Evolutionary conservation across 345 rosid genomes (phyloP).

Genomic region (Punica granatum): DNA sequence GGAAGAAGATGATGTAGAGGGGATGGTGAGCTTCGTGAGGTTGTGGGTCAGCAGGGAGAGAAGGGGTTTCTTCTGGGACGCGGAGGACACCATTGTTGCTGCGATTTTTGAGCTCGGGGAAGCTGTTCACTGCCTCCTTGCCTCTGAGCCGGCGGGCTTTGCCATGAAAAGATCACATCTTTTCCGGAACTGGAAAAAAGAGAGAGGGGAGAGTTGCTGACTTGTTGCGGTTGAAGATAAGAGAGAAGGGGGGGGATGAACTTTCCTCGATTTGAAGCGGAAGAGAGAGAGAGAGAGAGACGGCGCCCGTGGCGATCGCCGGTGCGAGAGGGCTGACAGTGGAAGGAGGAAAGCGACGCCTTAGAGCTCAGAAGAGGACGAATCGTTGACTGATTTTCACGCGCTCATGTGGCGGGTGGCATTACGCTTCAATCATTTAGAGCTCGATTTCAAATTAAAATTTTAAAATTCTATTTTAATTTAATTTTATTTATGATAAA

Average conservation of each 20-base stretch:
- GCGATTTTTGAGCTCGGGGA: not conserved
- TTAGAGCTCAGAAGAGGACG: not conserved
- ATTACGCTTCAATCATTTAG: not conserved
- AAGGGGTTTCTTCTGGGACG: conserved; percentile 38
- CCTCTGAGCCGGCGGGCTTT: conserved; percentile 17
- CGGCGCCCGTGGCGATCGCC: not conserved
- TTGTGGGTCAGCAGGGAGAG: conserved; percentile 37
- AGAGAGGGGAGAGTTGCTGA: too few species aligned
- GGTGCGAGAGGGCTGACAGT: not conserved
- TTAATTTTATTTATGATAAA: too few species aligned
- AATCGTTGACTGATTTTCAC: not conserved
- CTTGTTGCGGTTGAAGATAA: not conserved
- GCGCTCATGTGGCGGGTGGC: not conserved
- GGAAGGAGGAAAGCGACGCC: not conserved
- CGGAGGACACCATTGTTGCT: conserved; percentile 22
- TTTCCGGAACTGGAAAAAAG: not conserved
- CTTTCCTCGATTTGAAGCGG: not conserved
- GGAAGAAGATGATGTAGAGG: conserved; percentile 22
- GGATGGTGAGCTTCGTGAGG: conserved; percentile 53
- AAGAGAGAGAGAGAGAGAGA: not conserved
- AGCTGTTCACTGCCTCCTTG: not conserved
- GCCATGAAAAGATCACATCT: conserved; percentile 19
- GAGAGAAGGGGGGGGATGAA: not conserved
- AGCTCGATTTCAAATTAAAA: too few species aligned
- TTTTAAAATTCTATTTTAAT: too few species aligned